phyloP scores from a whole-genome alignment of 1,284 basidiomycete species.

The Coniferiporia sulphurascens region DNA sequence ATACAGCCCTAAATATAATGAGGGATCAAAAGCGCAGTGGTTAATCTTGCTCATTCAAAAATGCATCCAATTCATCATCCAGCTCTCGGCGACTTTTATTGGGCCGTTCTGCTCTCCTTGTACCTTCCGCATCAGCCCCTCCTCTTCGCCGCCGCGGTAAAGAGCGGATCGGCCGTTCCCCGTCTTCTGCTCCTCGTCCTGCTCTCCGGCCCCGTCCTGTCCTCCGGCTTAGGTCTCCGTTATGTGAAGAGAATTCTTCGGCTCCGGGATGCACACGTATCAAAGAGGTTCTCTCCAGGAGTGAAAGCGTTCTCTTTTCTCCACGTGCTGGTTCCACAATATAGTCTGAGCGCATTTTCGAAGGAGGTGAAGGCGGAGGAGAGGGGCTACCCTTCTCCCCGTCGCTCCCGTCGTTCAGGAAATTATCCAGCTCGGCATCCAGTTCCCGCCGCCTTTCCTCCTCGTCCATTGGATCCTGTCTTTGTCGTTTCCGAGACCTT shows the following conservation, averaged over 20 bases:
- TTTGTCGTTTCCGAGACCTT: constrained; percentile 31
- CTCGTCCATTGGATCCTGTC: constrained; percentile 30
- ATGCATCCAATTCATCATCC: constrained; percentile 73
- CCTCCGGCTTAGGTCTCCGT: constrained; percentile 1
- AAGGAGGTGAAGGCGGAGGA: constrained; percentile 39
- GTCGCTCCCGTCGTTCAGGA: constrained; percentile 43
- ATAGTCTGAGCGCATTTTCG: constrained; percentile 63
- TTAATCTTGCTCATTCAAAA: constrained; percentile 43
- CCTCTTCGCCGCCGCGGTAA: constrained; percentile 12
- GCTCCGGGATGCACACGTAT: constrained; percentile 31
- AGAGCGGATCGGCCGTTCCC: constrained; percentile 1
- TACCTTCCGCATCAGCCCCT: constrained; percentile 19
- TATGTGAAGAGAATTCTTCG: constrained; percentile 28
- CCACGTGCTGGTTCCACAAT: constrained; percentile 29
- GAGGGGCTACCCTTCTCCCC: constrained; percentile 10
- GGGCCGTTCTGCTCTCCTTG: constrained; percentile 35
- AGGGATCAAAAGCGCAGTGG: not conserved
- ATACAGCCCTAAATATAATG: not conserved
- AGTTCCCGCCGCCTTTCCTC: constrained; percentile 36
- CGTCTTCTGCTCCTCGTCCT: constrained; percentile 10
- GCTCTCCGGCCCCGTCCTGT: constrained; percentile 2
- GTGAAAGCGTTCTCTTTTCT: constrained; percentile 29
- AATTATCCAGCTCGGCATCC: constrained; percentile 61
- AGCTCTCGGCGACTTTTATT: constrained; percentile 63
- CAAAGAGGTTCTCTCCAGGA: constrained; percentile 50